Percentiles rank a stretch among this genome's conserved stretches.
Evolutionary conservation across 805 yeast genomes (phyloP).

Genomic region (Candida pseudofarinosa): DNA sequence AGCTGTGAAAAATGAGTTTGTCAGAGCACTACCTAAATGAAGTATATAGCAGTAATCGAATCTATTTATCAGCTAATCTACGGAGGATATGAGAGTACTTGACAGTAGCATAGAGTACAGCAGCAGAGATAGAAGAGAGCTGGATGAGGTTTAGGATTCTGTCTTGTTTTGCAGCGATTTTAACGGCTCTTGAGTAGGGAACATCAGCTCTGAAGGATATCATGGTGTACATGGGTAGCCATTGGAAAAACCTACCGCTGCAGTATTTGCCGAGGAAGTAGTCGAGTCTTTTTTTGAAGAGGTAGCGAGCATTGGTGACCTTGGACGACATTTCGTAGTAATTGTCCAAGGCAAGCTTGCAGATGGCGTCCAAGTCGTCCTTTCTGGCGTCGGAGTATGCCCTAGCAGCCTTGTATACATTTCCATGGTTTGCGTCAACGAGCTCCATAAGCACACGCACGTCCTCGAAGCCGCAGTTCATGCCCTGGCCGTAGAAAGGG

Average conservation of each 20-base stretch:
- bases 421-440: slow-evolving; percentile 24
- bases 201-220: slow-evolving; percentile 85
- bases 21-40: not conserved
- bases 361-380: slow-evolving; percentile 69
- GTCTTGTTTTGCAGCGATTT: slow-evolving; percentile 51
- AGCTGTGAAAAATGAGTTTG: not conserved
- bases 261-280: slow-evolving; percentile 53
- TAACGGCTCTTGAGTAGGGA: slow-evolving; percentile 65
- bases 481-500: slow-evolving; percentile 97
- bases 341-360: slow-evolving; percentile 73
- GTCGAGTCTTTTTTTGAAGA: slow-evolving; percentile 67
- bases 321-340: slow-evolving; percentile 84
- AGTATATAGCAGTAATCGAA: not conserved
- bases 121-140: slow-evolving; percentile 11
- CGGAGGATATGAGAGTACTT: slow-evolving; percentile 9
- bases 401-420: slow-evolving; percentile 48
- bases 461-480: slow-evolving; percentile 95
- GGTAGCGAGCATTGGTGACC: slow-evolving; percentile 58
- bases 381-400: slow-evolving; percentile 54
- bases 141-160: slow-evolving; percentile 37
- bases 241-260: slow-evolving; percentile 44
- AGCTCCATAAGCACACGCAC: slow-evolving; percentile 62
- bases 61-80: slow-evolving; percentile 1
- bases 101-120: slow-evolving; percentile 4
- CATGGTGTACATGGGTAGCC: slow-evolving; percentile 92